Evolutionary conservation across 768 basidiomycete genomes (phyloP).

Genomic region (Wakefieldia striispora): DNA sequence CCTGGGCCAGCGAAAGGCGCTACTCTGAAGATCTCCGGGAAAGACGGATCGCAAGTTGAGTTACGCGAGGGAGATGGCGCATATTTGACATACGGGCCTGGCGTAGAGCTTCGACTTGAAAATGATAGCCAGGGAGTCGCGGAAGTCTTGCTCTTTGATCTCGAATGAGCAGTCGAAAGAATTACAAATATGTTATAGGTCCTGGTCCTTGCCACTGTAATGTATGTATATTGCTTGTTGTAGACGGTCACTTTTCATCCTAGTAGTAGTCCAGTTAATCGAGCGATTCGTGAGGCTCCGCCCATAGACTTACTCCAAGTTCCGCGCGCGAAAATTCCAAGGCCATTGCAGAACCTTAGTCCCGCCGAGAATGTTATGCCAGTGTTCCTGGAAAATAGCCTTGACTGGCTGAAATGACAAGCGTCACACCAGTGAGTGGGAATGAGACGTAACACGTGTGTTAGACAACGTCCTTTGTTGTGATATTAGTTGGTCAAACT

Average conservation of each 20-base stretch:
- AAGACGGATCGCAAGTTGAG: conserved; percentile 42
- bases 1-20: conserved; percentile 54
- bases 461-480: too few relatives aligned
- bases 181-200: too few relatives aligned
- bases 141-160: conserved; percentile 80
- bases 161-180: conserved; percentile 41
- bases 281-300: background rate
- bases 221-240: background rate
- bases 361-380: too few relatives aligned
- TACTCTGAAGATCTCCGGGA: conserved; percentile 49
- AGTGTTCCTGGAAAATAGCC: too few relatives aligned
- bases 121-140: conserved; percentile 66
- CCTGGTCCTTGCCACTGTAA: background rate
- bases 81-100: conserved; percentile 55
- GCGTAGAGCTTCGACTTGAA: conserved; percentile 40
- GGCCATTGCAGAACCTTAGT: too few relatives aligned
- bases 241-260: conserved; percentile 7
- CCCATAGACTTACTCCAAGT: background rate
- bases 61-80: conserved; percentile 87
- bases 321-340: background rate
- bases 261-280: background rate
- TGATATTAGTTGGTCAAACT: too few relatives aligned
- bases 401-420: too few relatives aligned
- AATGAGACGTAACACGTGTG: too few relatives aligned
- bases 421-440: too few relatives aligned